Percentiles rank a stretch among this genome's conserved stretches.
Conservation (phyloP, 2,329 filamentous ascomycete species). For the Stagonosporopsis cucurbitacearum region DNA sequence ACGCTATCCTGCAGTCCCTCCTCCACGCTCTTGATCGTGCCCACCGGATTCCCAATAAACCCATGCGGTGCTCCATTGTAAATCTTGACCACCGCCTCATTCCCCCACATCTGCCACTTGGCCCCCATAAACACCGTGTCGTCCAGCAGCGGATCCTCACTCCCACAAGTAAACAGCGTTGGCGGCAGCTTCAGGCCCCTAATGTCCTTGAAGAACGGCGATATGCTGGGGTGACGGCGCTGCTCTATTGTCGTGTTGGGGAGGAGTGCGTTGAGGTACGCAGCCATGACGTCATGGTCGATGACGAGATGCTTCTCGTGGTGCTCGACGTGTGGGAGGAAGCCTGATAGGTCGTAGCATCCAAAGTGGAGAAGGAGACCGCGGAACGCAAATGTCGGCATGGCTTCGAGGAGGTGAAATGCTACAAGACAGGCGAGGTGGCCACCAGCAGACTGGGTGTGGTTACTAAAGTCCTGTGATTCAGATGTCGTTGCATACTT, state of each 20-base stretch:
- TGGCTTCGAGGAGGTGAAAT: slow-evolving; percentile 54
- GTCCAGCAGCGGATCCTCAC: slow-evolving; percentile 61
- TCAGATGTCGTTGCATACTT: slow-evolving; percentile 30
- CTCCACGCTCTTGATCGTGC: slow-evolving; percentile 45
- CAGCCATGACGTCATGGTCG: slow-evolving; percentile 54
- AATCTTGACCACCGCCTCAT: slow-evolving; percentile 59
- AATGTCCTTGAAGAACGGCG: slow-evolving; percentile 58
- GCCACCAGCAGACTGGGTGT: slow-evolving; percentile 56
- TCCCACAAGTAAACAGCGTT: slow-evolving; percentile 62
- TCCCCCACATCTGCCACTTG: slow-evolving; percentile 61
- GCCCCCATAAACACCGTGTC: slow-evolving; percentile 61
- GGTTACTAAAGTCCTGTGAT: background rate
- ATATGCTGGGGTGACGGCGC: slow-evolving; percentile 55
- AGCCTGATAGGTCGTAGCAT: slow-evolving; percentile 56
- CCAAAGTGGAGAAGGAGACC: slow-evolving; percentile 63
- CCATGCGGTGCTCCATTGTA: slow-evolving; percentile 63
- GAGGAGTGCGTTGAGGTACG: slow-evolving; percentile 56
- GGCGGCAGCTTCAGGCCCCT: slow-evolving; percentile 53
- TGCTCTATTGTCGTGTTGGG: slow-evolving; percentile 52
- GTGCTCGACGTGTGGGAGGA: slow-evolving; percentile 50
- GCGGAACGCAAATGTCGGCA: slow-evolving; percentile 51
- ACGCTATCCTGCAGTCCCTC: slow-evolving; percentile 50
- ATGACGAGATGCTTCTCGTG: slow-evolving; percentile 54
- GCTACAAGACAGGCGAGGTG: slow-evolving; percentile 57
- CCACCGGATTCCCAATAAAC: slow-evolving; percentile 55